Evolutionary conservation across 2,329 filamentous ascomycete species (phyloP), one percentile per base, ranked within the genome.

Genomic region (Acrodontium crateriforme): DNA sequence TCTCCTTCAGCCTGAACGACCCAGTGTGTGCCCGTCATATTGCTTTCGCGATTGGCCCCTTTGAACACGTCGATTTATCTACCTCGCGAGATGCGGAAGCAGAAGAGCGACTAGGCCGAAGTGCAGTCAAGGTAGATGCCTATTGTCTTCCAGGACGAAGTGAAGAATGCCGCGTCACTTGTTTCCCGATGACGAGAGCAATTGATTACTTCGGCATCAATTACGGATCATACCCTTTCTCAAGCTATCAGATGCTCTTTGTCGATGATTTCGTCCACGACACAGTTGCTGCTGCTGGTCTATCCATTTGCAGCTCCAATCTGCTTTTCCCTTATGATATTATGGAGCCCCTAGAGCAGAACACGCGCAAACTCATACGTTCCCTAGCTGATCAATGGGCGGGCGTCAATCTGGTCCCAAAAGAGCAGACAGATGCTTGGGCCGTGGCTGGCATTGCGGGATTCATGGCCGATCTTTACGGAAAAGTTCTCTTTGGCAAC

Each of bases 391-490:
- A 75, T 34, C 89, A 98, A 52, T 98, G 87, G 79, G 81, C 89
- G 39, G 89, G 89, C 10, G 78, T 98, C 38, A 85, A 85, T 47
- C 80, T 98, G 40, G 77, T 92, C 25, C 78, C 89, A 1, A 81
- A 84, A 47, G 74, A 78, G 21, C 71, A 75, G 11, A 67, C 68
- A 28, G 89, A 98, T 52, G 72, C 75, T 29, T 98, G 89, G 89
- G 74, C 91, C 12, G 77, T 87, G 9, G 69, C 89, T 29, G 91
- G 87, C 9, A 78, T 91, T 25, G 80, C 87, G 1, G 85, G 87
- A 61, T 98, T 83, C 60, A 92, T 98, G 69, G 84, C 87, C 2
- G 87, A 94, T 43, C 68, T 83, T 3, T 94, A 92, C 54, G 81
- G 95, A 69, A 82, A 77, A 51, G 77, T 74, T 40, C 65, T 98